These are phyloP conservation scores for Coemansia sp. DNA, from an alignment of 192 early-diverging fungal species.

Conservation along the genomic window DNA sequence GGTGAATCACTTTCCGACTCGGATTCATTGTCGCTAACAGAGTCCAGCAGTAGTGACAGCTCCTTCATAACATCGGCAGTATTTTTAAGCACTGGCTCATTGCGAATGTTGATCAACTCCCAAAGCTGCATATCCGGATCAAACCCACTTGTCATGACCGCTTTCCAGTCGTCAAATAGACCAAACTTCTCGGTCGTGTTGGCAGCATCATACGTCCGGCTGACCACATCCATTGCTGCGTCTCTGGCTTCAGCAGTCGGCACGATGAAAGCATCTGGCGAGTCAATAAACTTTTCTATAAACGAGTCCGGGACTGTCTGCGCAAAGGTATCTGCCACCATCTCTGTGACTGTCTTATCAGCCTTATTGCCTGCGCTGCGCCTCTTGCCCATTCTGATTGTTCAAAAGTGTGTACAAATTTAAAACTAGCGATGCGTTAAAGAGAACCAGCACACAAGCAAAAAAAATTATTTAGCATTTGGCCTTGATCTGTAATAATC, in stretches of 20 bases:
- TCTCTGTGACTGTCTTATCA: neutral
- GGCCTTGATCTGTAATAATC: too few species aligned
- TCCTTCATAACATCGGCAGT: constrained; percentile 55
- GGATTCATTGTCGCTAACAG: constrained; percentile 30
- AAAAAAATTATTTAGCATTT: constrained; percentile 7
- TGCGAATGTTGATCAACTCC: constrained; percentile 88
- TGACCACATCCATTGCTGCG: constrained; percentile 49
- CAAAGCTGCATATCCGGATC: constrained; percentile 78
- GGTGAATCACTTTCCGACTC: constrained; percentile 20
- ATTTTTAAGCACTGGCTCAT: constrained; percentile 74
- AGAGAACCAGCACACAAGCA: neutral
- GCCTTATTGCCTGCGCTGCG: constrained; percentile 7
- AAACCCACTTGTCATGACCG: constrained; percentile 41
- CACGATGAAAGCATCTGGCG: constrained; percentile 41
- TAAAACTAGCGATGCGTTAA: neutral
- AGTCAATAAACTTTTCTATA: constrained; percentile 32
- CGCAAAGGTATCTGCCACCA: constrained; percentile 11
- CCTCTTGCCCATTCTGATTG: constrained; percentile 14
- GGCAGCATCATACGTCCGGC: constrained; percentile 46
- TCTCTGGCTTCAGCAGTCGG: constrained; percentile 28
- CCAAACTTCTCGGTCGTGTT: constrained; percentile 48
- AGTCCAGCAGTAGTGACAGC: constrained; percentile 51
- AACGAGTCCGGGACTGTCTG: constrained; percentile 42
- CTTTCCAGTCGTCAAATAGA: constrained; percentile 45
- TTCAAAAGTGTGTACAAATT: constrained; percentile 3